Conservation (phyloP, 176 grass and related monocot species). For the Rhynchospora breviuscula region DNA sequence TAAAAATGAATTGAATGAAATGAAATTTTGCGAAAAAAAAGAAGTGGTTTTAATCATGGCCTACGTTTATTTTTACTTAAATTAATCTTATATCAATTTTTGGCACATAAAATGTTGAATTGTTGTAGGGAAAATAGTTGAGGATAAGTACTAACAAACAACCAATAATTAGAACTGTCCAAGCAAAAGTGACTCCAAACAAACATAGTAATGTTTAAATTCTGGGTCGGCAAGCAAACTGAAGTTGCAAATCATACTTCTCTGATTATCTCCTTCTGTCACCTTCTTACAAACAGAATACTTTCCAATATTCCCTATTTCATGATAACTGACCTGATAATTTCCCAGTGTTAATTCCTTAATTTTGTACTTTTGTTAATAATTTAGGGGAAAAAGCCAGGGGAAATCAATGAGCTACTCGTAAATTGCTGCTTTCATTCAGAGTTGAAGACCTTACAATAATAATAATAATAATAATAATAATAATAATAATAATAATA, state of each 20-base stretch:
- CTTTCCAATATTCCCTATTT: neutral
- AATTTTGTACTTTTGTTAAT: neutral
- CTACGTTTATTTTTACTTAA: too few relatives aligned
- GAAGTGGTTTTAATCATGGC: too few relatives aligned
- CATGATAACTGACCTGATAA: neutral
- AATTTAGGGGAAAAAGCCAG: neutral
- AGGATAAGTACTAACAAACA: neutral
- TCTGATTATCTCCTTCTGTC: neutral
- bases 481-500: neutral
- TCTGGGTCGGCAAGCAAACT: constrained; percentile 16
- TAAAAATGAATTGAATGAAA: too few relatives aligned
- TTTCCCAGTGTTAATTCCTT: neutral
- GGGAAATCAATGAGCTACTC: neutral
- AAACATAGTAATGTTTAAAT: constrained; percentile 1
- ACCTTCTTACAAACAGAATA: neutral
- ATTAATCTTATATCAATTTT: too few relatives aligned
- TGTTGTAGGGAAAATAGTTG: neutral
- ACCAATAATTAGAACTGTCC: neutral
- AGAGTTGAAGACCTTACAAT: neutral
- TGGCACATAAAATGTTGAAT: too few relatives aligned
- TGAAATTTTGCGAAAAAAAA: too few relatives aligned
- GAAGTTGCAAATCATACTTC: neutral
- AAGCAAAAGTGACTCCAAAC: neutral
- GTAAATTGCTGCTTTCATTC: constrained; percentile 2
- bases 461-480: neutral